phyloP scores from a whole-genome alignment of 768 basidiomycete genomes.

The Cubamyces sp. region DNA sequence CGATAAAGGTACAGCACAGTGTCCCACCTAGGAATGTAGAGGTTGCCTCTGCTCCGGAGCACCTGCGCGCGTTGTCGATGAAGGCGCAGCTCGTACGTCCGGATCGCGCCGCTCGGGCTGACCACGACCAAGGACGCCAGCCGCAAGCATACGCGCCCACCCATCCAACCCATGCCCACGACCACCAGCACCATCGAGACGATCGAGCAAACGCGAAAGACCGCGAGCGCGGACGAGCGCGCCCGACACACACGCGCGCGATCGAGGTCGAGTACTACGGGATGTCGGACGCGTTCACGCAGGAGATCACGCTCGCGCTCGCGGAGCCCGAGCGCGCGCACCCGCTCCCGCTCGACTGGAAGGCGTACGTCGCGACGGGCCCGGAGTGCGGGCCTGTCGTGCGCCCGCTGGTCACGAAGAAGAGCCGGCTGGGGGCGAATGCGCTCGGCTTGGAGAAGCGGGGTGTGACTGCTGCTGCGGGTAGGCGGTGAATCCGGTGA shows the following conservation, averaged over 20 bases:
- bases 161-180: background rate
- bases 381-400: constrained; percentile 7
- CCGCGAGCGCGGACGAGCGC: background rate
- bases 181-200: background rate
- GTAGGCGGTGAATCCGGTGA: background rate
- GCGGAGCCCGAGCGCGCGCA: constrained; percentile 20
- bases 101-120: background rate
- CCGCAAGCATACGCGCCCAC: background rate
- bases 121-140: background rate
- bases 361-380: constrained; percentile 8
- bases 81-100: constrained; percentile 16
- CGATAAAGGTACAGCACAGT: constrained; percentile 2
- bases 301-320: constrained; percentile 19
- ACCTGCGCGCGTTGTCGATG: constrained; percentile 1
- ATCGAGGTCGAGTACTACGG: constrained; percentile 19
- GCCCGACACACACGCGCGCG: constrained; percentile 11
- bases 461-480: background rate
- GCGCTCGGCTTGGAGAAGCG: background rate
- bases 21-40: background rate
- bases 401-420: constrained; percentile 17
- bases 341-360: constrained; percentile 21
- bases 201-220: background rate
- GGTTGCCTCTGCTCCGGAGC: background rate
- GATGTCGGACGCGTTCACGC: constrained; percentile 14
- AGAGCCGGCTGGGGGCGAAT: constrained; percentile 5